Evolutionary conservation across 441 rosid genomes (phyloP).

Genomic region (Populus hybrid): DNA sequence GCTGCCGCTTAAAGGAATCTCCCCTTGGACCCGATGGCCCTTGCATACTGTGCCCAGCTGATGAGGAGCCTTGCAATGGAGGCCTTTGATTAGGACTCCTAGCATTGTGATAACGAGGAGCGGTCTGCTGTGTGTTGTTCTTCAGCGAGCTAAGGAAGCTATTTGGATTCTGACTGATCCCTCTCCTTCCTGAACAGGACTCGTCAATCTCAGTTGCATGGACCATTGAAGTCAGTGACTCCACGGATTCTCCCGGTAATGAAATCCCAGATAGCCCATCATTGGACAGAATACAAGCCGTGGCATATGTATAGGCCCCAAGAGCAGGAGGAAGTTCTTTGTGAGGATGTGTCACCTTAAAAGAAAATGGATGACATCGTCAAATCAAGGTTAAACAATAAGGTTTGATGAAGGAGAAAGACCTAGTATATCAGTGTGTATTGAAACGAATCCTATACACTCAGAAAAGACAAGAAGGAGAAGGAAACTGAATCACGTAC

Average conservation of each 20-base stretch:
- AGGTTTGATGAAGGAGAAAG: background rate
- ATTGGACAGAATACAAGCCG: slow-evolving; percentile 54
- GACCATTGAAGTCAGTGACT: slow-evolving; percentile 45
- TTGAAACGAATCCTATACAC: background rate
- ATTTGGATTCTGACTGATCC: slow-evolving; percentile 18
- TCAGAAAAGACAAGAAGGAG: background rate
- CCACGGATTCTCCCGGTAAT: slow-evolving; percentile 34
- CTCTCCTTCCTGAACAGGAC: slow-evolving; percentile 20
- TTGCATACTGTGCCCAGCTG: slow-evolving; percentile 17
- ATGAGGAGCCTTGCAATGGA: slow-evolving; percentile 14
- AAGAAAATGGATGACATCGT: slow-evolving; percentile 12
- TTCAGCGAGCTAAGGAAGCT: slow-evolving; percentile 41
- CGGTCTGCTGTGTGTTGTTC: slow-evolving; percentile 7
- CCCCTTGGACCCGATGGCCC: slow-evolving; percentile 22
- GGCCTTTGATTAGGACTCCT: slow-evolving; percentile 16
- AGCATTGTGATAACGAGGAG: slow-evolving; percentile 15
- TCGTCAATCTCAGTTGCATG: slow-evolving; percentile 40
- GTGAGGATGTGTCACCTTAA: slow-evolving; percentile 70
- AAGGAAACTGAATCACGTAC: slow-evolving; percentile 31
- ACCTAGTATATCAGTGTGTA: background rate
- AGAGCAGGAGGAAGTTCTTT: slow-evolving; percentile 63
- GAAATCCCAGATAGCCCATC: slow-evolving; percentile 57
- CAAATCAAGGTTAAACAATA: slow-evolving; percentile 13
- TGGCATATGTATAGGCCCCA: slow-evolving; percentile 55
- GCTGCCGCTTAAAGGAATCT: slow-evolving; percentile 38